Conservation (phyloP, 306 rosid genomes). For the Albizia julibrissin region DNA sequence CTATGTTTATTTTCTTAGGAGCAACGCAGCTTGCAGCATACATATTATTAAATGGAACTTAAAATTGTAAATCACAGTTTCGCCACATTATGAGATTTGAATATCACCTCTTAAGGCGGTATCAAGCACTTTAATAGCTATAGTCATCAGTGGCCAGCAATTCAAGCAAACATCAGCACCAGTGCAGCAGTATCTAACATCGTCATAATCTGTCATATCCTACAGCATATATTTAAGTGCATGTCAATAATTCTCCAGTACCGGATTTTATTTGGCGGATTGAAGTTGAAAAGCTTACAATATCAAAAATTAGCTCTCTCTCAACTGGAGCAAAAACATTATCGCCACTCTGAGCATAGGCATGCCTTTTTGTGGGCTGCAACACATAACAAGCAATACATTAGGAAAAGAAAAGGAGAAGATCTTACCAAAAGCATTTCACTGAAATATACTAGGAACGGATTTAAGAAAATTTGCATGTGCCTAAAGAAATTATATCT, state of each 20-base stretch:
- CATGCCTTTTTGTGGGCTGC: conserved; percentile 86
- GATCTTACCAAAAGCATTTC: background rate
- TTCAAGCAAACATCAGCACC: conserved; percentile 94
- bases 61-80: conserved; percentile 16
- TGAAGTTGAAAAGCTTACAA: conserved; percentile 55
- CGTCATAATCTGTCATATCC: conserved; percentile 95
- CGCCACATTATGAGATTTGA: conserved; percentile 16
- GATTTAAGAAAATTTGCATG: background rate
- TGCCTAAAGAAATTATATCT: background rate
- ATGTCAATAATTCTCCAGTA: background rate
- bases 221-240: conserved; percentile 30
- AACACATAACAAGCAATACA: conserved; percentile 22
- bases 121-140: conserved; percentile 86
- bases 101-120: conserved; percentile 73
- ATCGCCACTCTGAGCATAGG: conserved; percentile 79
- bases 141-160: conserved; percentile 97
- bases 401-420: background rate
- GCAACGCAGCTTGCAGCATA: background rate
- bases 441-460: background rate
- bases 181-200: conserved; percentile 90
- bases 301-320: conserved; percentile 88
- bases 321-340: conserved; percentile 80
- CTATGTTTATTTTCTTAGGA: background rate
- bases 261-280: background rate
- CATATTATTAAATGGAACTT: background rate